Evolutionary conservation across 1,284 basidiomycete species (phyloP).

Genomic region (Marasmius fiardii): DNA sequence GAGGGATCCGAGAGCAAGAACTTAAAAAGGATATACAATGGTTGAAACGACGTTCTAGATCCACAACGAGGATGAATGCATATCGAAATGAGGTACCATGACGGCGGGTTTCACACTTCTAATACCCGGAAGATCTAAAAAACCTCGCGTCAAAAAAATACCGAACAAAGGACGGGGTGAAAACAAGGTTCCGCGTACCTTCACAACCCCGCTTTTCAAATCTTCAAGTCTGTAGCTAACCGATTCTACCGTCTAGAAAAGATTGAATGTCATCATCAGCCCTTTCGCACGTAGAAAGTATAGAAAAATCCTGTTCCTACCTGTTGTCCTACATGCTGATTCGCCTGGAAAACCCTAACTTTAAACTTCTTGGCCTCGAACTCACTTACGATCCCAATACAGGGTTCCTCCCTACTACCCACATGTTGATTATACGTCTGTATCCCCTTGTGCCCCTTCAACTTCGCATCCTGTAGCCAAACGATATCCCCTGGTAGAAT

Average conservation of each 20-base stretch:
- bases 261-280: slow-evolving; percentile 27
- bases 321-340: slow-evolving; percentile 73
- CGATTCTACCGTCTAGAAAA: slow-evolving; percentile 59
- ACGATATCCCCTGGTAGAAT: slow-evolving; percentile 86
- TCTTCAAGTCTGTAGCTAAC: slow-evolving; percentile 87
- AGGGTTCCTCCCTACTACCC: slow-evolving; percentile 57
- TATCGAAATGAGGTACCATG: too few species aligned
- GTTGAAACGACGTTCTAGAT: too few species aligned
- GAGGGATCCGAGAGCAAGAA: too few species aligned
- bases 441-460: slow-evolving; percentile 87
- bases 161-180: neutral
- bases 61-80: too few species aligned
- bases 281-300: slow-evolving; percentile 14
- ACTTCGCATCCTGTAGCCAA: slow-evolving; percentile 69
- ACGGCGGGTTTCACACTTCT: slow-evolving; percentile 23
- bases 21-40: too few species aligned
- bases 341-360: slow-evolving; percentile 77
- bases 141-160: neutral
- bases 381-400: slow-evolving; percentile 77
- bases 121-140: slow-evolving; percentile 40
- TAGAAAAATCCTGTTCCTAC: slow-evolving; percentile 29
- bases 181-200: slow-evolving; percentile 41
- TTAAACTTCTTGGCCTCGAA: slow-evolving; percentile 87
- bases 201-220: slow-evolving; percentile 78
- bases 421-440: slow-evolving; percentile 67